Conservation (phyloP, 2,329 filamentous ascomycete species). For the Hymenoscyphus infarciens region DNA sequence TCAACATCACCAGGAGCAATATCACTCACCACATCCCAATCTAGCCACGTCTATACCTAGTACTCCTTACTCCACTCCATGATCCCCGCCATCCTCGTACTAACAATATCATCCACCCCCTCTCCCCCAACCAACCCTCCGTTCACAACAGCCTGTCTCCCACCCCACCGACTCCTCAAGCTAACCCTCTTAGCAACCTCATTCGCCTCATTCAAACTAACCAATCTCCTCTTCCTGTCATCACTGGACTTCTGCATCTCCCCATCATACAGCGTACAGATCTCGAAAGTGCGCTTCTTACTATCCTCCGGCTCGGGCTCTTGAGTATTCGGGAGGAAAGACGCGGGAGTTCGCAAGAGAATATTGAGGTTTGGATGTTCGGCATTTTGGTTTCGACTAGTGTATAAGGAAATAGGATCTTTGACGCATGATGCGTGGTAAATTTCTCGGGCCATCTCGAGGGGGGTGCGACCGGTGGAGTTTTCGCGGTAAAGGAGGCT, state of each 20-base stretch:
- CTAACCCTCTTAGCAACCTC: constrained; percentile 51
- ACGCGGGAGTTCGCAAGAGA: constrained; percentile 6
- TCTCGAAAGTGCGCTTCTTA: constrained; percentile 36
- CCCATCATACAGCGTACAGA: constrained; percentile 35
- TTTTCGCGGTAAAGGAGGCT: constrained; percentile 65
- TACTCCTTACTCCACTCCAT: background rate
- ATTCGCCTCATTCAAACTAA: constrained; percentile 56
- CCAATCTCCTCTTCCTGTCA: constrained; percentile 47
- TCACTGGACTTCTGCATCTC: constrained; percentile 26
- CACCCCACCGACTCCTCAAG: constrained; percentile 15
- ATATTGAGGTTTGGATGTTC: constrained; percentile 7
- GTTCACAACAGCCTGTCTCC: constrained; percentile 24
- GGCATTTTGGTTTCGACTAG: background rate
- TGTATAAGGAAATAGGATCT: constrained; percentile 24
- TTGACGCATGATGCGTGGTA: constrained; percentile 39
- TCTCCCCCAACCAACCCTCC: constrained; percentile 22
- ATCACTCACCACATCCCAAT: no score
- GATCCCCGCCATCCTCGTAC: constrained; percentile 19
- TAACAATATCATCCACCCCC: constrained; percentile 24
- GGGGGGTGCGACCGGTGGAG: constrained; percentile 69
- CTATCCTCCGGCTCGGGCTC: constrained; percentile 14
- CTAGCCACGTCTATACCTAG: background rate
- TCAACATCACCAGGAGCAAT: no score
- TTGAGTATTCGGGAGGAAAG: constrained; percentile 5
- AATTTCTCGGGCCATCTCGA: constrained; percentile 60